These are phyloP conservation scores for Raffaelea albimanens DNA, from an alignment of 2,329 filamentous ascomycete species.

Conservation along the genomic window DNA sequence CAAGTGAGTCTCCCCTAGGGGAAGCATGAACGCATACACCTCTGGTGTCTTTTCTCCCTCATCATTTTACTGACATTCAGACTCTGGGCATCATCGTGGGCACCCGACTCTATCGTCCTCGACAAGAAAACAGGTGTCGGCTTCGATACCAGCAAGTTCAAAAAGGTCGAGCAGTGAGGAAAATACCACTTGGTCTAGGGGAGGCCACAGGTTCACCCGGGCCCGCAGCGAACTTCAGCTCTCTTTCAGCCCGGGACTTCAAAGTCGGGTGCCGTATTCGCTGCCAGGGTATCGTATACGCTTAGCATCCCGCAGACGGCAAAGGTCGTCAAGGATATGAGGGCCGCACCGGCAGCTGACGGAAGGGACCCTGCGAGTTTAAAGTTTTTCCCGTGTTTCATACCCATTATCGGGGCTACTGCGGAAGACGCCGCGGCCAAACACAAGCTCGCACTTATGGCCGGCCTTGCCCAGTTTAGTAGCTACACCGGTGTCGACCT, in stretches of 20 bases:
- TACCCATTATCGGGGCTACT: constrained; percentile 11
- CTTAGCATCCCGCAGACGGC: constrained; percentile 5
- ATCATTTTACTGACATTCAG: background rate
- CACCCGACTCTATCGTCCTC: background rate
- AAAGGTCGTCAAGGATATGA: background rate
- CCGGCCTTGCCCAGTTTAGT: constrained; percentile 15
- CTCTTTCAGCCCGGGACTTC: constrained; percentile 16
- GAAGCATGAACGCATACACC: too few relatives aligned
- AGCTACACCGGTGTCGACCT: constrained; percentile 18
- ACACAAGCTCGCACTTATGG: constrained; percentile 16
- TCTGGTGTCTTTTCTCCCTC: background rate
- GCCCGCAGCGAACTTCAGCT: constrained; percentile 11
- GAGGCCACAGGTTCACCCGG: background rate
- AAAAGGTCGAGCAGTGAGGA: background rate
- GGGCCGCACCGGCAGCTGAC: constrained; percentile 13
- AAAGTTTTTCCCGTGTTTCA: constrained; percentile 15
- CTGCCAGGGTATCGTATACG: constrained; percentile 13
- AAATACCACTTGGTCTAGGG: background rate
- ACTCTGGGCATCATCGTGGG: background rate
- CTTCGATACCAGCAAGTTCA: background rate
- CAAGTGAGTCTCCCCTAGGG: too few relatives aligned
- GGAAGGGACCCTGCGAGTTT: constrained; percentile 13
- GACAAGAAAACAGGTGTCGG: background rate
- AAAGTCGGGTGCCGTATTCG: constrained; percentile 12
- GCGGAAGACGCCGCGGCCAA: constrained; percentile 15